A percentile compares a stretch with the other conserved stretches of the same genome.
phyloP scores from a whole-genome alignment of 768 basidiomycete species.

The Russula lepida region DNA sequence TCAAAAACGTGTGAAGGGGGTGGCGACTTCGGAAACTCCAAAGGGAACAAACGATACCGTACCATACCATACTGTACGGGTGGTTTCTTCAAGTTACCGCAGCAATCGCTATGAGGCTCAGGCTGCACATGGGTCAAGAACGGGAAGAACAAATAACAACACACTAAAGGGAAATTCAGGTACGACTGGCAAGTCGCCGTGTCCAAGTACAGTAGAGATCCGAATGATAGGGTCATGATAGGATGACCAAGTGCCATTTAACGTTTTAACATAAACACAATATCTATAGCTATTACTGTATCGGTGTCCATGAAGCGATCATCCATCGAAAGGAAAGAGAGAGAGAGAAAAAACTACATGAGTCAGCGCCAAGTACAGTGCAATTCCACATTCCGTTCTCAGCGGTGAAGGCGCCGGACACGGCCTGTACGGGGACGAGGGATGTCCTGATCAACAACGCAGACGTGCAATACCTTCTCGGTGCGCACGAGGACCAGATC shows the following conservation, averaged over 20 bases:
- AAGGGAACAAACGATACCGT: too few relatives aligned
- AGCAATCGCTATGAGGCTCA: too few relatives aligned
- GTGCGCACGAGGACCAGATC: constrained; percentile 10
- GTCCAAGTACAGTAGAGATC: too few relatives aligned
- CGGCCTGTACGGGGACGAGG: background rate
- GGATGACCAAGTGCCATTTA: too few relatives aligned
- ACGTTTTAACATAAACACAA: background rate
- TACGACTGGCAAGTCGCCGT: too few relatives aligned
- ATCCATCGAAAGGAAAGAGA: background rate
- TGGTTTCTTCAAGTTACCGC: too few relatives aligned
- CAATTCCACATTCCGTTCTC: background rate
- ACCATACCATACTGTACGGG: too few relatives aligned
- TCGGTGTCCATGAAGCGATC: background rate
- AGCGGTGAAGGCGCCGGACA: background rate
- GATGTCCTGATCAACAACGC: constrained; percentile 1
- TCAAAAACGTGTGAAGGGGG: too few relatives aligned
- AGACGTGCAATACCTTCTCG: constrained; percentile 11
- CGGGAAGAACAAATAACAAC: background rate
- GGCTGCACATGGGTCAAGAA: too few relatives aligned
- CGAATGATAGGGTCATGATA: too few relatives aligned
- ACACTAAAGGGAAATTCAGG: background rate
- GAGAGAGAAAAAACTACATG: background rate
- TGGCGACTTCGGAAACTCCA: too few relatives aligned
- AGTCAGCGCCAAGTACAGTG: background rate
- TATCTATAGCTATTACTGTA: background rate